phyloP scores from a whole-genome alignment of 306 rosid species.

The Cucurbita ficifolia region DNA sequence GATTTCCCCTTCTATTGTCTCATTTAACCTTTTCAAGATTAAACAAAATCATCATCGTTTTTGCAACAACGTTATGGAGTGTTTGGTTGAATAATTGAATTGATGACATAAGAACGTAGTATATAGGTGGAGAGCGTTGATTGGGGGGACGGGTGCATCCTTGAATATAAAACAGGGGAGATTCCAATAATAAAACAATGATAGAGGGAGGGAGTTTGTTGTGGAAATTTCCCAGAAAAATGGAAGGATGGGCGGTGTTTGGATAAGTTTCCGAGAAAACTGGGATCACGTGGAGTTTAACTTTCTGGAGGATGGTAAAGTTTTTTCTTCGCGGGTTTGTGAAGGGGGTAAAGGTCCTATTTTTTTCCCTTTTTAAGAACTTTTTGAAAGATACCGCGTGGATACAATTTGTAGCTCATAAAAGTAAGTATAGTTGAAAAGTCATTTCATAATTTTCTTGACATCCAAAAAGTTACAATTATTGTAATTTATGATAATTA shows the following conservation, averaged over 20 bases:
- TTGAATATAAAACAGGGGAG: not conserved
- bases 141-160: not conserved
- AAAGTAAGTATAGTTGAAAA: no score
- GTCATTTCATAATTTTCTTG: no score
- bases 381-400: no score
- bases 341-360: no score
- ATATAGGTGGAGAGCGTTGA: not conserved
- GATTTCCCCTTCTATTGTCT: not conserved
- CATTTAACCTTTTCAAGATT: not conserved
- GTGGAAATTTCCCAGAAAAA: not conserved
- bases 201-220: not conserved
- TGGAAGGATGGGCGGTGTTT: not conserved
- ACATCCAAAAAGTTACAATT: no score
- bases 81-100: not conserved
- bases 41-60: no score
- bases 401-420: no score
- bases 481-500: no score
- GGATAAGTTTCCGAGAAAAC: not conserved
- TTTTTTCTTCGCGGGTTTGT: no score
- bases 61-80: not conserved
- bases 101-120: not conserved
- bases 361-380: no score
- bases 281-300: not conserved
- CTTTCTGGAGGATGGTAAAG: no score
- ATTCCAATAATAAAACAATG: not conserved